Conservation (phyloP, 805 yeast species). For the Brettanomyces naardenensis region DNA sequence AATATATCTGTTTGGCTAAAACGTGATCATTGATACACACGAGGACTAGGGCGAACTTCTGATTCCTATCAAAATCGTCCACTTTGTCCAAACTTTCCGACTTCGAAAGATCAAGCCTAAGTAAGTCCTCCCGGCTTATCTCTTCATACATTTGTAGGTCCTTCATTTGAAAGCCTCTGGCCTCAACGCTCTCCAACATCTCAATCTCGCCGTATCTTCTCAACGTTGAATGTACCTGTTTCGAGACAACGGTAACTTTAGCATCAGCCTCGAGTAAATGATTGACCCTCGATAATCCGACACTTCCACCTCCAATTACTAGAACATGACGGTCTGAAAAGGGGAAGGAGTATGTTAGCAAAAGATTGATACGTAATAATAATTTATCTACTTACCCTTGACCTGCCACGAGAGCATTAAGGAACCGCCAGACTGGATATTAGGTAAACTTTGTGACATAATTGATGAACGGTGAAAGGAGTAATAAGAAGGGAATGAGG, state of each 20-base stretch:
- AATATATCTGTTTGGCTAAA: conserved; percentile 49
- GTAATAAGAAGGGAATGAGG: too few species aligned
- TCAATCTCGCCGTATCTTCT: conserved; percentile 30
- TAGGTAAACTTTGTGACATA: not conserved
- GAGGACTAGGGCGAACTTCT: conserved; percentile 55
- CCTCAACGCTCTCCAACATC: conserved; percentile 31
- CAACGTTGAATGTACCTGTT: conserved; percentile 29
- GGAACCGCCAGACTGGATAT: conserved; percentile 39
- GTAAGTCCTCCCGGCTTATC: conserved; percentile 5
- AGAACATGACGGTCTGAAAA: conserved; percentile 46
- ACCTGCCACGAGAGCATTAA: conserved; percentile 71
- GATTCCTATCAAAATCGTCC: conserved; percentile 26
- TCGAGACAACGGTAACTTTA: conserved; percentile 55
- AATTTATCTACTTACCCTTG: conserved; percentile 33
- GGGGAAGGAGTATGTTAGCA: conserved; percentile 1
- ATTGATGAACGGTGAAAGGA: too few species aligned
- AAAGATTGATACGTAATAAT: conserved; percentile 1
- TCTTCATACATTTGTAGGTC: conserved; percentile 47
- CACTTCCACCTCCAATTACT: conserved; percentile 74
- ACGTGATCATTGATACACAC: conserved; percentile 71
- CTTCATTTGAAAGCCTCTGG: conserved; percentile 35
- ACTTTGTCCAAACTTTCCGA: conserved; percentile 26
- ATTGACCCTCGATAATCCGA: conserved; percentile 61
- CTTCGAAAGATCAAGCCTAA: conserved; percentile 4
- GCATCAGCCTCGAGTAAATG: conserved; percentile 68